Evolutionary conservation across 768 basidiomycete genomes (phyloP).

Genomic region (Obba rivulosa): DNA sequence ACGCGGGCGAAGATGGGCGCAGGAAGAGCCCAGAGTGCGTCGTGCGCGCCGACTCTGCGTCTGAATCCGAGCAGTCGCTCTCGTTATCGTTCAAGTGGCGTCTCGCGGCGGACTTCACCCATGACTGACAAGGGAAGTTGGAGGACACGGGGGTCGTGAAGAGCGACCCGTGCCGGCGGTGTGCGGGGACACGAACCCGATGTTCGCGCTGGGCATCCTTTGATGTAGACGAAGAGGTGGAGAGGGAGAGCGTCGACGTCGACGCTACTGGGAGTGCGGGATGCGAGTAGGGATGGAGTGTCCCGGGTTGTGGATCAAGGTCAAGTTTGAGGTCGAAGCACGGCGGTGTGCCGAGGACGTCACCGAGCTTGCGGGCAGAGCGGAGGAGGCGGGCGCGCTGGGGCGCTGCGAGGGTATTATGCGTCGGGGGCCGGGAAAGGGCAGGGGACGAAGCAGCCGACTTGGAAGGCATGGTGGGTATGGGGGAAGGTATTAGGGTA

Average conservation of each 20-base stretch:
- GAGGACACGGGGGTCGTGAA: slow-evolving; percentile 10
- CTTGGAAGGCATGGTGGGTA: no score
- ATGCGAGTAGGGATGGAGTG: slow-evolving; percentile 1
- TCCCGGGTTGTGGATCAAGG: background rate
- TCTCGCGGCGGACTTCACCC: slow-evolving; percentile 5
- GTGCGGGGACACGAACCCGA: no score
- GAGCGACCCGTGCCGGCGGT: background rate
- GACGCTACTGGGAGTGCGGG: background rate
- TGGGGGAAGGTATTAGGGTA: no score
- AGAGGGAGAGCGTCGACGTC: slow-evolving; percentile 9
- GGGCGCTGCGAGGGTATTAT: slow-evolving; percentile 44
- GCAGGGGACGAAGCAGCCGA: no score
- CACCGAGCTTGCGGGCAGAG: slow-evolving; percentile 53
- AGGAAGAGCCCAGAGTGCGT: no score
- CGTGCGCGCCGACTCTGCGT: no score
- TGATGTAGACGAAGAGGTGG: slow-evolving; percentile 10
- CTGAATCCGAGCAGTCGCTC: no score
- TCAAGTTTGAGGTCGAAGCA: slow-evolving; percentile 33
- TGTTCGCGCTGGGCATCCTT: slow-evolving; percentile 1
- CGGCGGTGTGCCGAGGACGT: slow-evolving; percentile 54
- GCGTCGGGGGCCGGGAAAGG: slow-evolving; percentile 41
- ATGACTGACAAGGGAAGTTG: slow-evolving; percentile 10
- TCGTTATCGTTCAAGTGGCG: no score
- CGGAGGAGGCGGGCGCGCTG: slow-evolving; percentile 52
- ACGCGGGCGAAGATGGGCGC: no score